These are phyloP conservation scores for Ustilago curta DNA, from an alignment of 1,284 basidiomycete genomes.

Conservation along the genomic window DNA sequence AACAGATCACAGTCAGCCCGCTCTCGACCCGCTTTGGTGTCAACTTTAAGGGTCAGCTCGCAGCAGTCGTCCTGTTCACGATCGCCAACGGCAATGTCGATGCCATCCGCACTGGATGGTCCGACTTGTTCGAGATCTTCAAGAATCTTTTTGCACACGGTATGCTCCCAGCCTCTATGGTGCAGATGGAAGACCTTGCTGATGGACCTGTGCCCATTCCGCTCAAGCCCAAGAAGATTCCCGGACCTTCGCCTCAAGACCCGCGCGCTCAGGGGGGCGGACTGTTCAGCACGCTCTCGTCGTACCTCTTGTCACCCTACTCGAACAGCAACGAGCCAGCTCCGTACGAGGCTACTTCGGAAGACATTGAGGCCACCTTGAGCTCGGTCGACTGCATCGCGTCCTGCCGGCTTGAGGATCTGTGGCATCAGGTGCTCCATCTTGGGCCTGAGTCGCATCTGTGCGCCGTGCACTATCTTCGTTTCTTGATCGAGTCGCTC, in stretches of 20 bases:
- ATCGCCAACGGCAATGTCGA: constrained; percentile 98
- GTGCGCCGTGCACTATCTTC: constrained; percentile 85
- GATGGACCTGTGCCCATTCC: constrained; percentile 50
- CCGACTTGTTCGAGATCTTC: constrained; percentile 92
- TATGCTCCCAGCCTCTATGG: constrained; percentile 80
- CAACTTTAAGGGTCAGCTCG: constrained; percentile 94
- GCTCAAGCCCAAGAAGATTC: constrained; percentile 71
- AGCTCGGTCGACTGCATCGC: constrained; percentile 95
- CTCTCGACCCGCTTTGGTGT: constrained; percentile 93
- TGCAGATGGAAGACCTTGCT: constrained; percentile 94
- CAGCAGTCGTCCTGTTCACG: constrained; percentile 96
- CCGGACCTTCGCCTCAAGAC: constrained; percentile 86
- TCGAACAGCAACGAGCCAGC: constrained; percentile 76
- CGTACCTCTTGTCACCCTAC: constrained; percentile 96
- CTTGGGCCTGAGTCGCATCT: constrained; percentile 75
- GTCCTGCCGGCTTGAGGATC: constrained; percentile 91
- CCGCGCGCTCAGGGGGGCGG: constrained; percentile 83
- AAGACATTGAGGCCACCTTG: constrained; percentile 92
- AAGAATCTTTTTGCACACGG: constrained; percentile 95
- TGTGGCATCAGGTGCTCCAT: constrained; percentile 91
- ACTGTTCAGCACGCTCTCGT: constrained; percentile 90
- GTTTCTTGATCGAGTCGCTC: constrained; percentile 86
- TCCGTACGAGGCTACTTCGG: constrained; percentile 79
- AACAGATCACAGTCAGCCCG: constrained; percentile 88
- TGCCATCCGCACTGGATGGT: constrained; percentile 93